Percentiles rank a stretch among this genome's conserved stretches.
Conservation (phyloP, 805 yeast genomes). For the Trichomonascus vanleenenianus region DNA sequence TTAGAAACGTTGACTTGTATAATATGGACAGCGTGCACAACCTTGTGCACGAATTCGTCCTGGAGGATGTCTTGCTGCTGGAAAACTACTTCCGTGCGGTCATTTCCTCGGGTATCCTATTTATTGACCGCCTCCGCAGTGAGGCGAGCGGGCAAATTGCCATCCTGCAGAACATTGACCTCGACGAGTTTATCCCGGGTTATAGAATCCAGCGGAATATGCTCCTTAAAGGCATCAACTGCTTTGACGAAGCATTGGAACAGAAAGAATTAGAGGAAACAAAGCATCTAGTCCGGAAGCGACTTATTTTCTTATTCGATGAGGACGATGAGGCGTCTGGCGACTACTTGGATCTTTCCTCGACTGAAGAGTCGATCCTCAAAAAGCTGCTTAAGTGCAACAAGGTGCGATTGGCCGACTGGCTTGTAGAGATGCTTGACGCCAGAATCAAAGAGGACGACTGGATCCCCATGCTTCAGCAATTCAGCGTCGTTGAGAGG, state of each 20-base stretch:
- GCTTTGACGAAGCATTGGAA: neutral
- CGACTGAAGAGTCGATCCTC: slow-evolving; percentile 1
- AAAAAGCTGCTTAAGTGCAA: slow-evolving; percentile 5
- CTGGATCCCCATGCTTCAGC: slow-evolving; percentile 6
- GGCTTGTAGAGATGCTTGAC: slow-evolving; percentile 6
- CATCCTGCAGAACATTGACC: slow-evolving; percentile 36
- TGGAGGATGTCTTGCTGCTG: slow-evolving; percentile 43
- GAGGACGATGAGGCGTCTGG: neutral
- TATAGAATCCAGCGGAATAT: slow-evolving; percentile 9
- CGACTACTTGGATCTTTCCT: slow-evolving; percentile 2
- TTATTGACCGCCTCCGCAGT: slow-evolving; percentile 38
- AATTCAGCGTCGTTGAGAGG: slow-evolving; percentile 41
- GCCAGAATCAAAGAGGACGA: neutral
- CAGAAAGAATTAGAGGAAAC: slow-evolving; percentile 2
- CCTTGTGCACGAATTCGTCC: slow-evolving; percentile 44
- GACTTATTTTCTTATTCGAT: slow-evolving; percentile 4
- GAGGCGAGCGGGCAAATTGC: slow-evolving; percentile 36
- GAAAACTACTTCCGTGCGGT: slow-evolving; percentile 69
- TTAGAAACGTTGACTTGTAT: slow-evolving; percentile 7
- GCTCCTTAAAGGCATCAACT: slow-evolving; percentile 10
- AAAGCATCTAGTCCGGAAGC: neutral
- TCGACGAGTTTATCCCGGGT: slow-evolving; percentile 2
- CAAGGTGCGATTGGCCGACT: slow-evolving; percentile 7
- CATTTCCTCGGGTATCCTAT: slow-evolving; percentile 81
- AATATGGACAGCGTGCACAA: slow-evolving; percentile 24